Evolutionary conservation across 805 yeast genomes (phyloP).

Genomic region (Candida krabiensis): DNA sequence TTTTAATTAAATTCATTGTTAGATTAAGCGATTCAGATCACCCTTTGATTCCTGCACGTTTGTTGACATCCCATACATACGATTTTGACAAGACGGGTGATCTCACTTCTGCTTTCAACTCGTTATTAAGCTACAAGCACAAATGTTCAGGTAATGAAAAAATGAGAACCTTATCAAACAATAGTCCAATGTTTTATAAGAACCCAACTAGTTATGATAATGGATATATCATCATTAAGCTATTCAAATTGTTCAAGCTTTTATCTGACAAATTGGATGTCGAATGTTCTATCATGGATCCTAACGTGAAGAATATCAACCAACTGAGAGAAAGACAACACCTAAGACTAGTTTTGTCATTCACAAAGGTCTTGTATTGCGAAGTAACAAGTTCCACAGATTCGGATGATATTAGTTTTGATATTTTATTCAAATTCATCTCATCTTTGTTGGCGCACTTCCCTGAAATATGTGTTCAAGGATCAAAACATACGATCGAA

Average conservation of each 20-base stretch:
- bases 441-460: slow-evolving; percentile 24
- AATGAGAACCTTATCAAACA: slow-evolving; percentile 1
- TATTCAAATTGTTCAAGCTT: slow-evolving; percentile 36
- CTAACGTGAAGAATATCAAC: slow-evolving; percentile 19
- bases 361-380: slow-evolving; percentile 31
- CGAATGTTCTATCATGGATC: slow-evolving; percentile 26
- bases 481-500: slow-evolving; percentile 15
- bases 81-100: slow-evolving; percentile 17
- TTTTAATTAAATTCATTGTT: slow-evolving; percentile 27
- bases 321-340: slow-evolving; percentile 28
- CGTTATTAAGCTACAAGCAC: slow-evolving; percentile 19
- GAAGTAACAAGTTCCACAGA: slow-evolving; percentile 13
- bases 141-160: neutral
- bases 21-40: slow-evolving; percentile 28
- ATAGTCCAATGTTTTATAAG: slow-evolving; percentile 11
- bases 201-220: slow-evolving; percentile 25
- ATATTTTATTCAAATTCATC: slow-evolving; percentile 31
- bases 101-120: slow-evolving; percentile 19
- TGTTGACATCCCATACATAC: slow-evolving; percentile 9
- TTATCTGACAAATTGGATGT: slow-evolving; percentile 25
- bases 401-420: slow-evolving; percentile 31
- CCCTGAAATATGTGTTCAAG: slow-evolving; percentile 18
- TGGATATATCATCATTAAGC: slow-evolving; percentile 42
- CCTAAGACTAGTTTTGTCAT: slow-evolving; percentile 32
- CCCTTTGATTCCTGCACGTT: slow-evolving; percentile 29